Conservation (phyloP, 2,329 filamentous ascomycete genomes). For the Ophiocordyceps camponoti-leonardi region DNA sequence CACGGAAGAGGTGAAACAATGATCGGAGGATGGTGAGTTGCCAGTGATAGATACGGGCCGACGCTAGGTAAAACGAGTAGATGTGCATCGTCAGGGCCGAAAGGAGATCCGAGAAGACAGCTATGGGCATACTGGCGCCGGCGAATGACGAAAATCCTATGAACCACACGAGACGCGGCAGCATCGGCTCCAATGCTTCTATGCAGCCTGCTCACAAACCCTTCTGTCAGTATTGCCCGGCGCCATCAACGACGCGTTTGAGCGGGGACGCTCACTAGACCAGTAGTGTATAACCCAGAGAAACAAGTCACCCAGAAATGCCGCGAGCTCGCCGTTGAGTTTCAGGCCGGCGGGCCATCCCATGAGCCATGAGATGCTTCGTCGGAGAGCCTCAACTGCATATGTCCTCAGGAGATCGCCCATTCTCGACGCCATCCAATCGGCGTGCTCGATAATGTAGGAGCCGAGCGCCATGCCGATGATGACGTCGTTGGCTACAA, state of each 20-base stretch:
- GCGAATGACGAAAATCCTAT: conserved; percentile 92
- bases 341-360: conserved; percentile 90
- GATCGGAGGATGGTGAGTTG: conserved; percentile 93
- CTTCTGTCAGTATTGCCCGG: background rate
- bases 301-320: conserved; percentile 90
- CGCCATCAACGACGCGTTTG: background rate
- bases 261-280: conserved; percentile 43
- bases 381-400: conserved; percentile 73
- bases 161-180: conserved; percentile 81
- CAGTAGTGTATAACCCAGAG: conserved; percentile 98
- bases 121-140: conserved; percentile 91
- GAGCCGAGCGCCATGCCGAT: conserved; percentile 93
- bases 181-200: conserved; percentile 53
- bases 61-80: conserved; percentile 94
- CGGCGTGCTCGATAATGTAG: conserved; percentile 90
- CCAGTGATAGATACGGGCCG: conserved; percentile 95
- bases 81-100: conserved; percentile 89
- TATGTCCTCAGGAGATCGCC: conserved; percentile 61
- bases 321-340: conserved; percentile 80
- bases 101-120: conserved; percentile 83
- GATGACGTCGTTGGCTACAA: conserved; percentile 96
- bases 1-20: conserved; percentile 95
- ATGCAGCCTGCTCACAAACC: conserved; percentile 44
- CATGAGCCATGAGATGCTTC: conserved; percentile 91
- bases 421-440: conserved; percentile 67